Base-by-base conservation (phyloP, 2,329 filamentous ascomycete species). In the Hypoxylon sp. region DNA sequence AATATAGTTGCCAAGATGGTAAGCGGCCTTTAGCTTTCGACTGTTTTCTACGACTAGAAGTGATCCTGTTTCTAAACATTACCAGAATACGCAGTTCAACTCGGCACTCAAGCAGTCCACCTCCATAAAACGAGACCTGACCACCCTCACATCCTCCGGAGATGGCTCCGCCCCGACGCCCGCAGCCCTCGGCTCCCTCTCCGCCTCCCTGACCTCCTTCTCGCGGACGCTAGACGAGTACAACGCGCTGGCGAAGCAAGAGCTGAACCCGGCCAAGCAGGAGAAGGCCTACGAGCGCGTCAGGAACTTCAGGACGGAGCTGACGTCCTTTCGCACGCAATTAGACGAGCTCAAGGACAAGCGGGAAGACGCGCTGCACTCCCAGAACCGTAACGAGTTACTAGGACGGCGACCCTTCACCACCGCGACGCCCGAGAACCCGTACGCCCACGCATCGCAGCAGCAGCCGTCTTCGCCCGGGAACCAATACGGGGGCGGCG, bases 221-320 rank as follows among this genome's bases (percentile, higher is more conserved):
- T 86, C 90, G 42, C 91, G 95, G 60, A 96, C 92, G 0, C 83
- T 99, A 64, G 93, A 97, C 77, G 93, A 97, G 72, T 99, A 99
- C 80, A 86, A 89, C 69, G 83, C 84, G 52, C 86, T 96, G 24
- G 89, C 93, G 1, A 90, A 91, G 65, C 90, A 94, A 69, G 95
- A 99, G 75, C 86, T 97, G 26, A 93, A 96, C 54, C 84, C 90
- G 3, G 89, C 91, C 58, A 99, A 98, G 77, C 91, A 96, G 67
- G 89, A 95, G 58, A 97, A 98, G 72, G 95, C 94, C 1, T 82
- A 86, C 63, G 92, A 96, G 72, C 86, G 95, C 40, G 83, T 97
- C 56, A 90, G 90, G 74, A 91, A 87, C 68, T 99, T 99, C 77
- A 88, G 91, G 56, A 76, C 83, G 38, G 94, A 98, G 71, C 83